These are phyloP conservation scores for Kwoniella sp. DNA, from an alignment of 768 basidiomycete species.

Conservation along the genomic window DNA sequence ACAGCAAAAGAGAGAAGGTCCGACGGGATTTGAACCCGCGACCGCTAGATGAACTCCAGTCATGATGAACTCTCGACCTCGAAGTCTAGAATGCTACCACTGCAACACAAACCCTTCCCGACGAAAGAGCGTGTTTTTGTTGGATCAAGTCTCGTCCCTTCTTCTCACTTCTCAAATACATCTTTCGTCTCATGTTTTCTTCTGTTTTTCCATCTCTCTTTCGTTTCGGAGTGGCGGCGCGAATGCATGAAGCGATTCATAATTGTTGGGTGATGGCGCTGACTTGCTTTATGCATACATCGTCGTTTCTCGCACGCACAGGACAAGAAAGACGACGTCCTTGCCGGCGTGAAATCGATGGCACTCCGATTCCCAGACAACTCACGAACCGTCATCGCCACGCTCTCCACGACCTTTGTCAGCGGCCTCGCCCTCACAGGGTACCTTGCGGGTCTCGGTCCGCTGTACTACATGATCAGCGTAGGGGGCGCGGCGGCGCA, in stretches of 20 bases:
- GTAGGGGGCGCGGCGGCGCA: slow-evolving; percentile 73
- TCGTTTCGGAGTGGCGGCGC: too few relatives aligned
- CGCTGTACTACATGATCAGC: slow-evolving; percentile 75
- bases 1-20: slow-evolving; percentile 21
- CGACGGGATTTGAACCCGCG: slow-evolving; percentile 34
- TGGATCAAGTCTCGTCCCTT: background rate
- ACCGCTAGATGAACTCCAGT: slow-evolving; percentile 34
- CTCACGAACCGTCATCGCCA: slow-evolving; percentile 73
- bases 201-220: background rate
- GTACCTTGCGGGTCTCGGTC: slow-evolving; percentile 72
- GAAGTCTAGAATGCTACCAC: slow-evolving; percentile 36
- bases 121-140: background rate
- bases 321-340: slow-evolving; percentile 90
- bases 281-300: slow-evolving; percentile 5
- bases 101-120: slow-evolving; percentile 27
- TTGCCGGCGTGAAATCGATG: slow-evolving; percentile 87
- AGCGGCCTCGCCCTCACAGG: slow-evolving; percentile 78
- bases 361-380: slow-evolving; percentile 80
- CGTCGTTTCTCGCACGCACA: slow-evolving; percentile 52
- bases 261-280: too few relatives aligned
- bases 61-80: slow-evolving; percentile 22
- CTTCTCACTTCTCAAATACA: background rate
- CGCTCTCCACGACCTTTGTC: slow-evolving; percentile 72
- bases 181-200: background rate
- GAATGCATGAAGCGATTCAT: too few relatives aligned